Percentiles rank a stretch among this genome's conserved stretches.
phyloP scores from a whole-genome alignment of 2,329 filamentous ascomycete species.

The Cadophora luteo-olivacea region DNA sequence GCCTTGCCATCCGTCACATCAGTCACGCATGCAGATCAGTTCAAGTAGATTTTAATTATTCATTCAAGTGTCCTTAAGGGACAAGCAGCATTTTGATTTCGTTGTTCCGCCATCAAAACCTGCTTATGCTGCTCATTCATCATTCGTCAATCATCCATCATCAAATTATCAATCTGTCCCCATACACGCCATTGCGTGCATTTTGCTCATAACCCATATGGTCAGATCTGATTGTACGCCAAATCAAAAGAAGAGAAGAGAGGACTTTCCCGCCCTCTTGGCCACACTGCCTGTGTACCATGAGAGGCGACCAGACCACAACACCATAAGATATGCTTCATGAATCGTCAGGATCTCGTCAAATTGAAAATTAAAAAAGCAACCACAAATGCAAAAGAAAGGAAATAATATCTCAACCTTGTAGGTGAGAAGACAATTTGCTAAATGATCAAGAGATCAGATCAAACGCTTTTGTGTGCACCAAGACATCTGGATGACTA shows the following conservation, averaged over 20 bases:
- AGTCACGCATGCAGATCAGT: background rate
- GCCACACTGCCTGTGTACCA: slow-evolving; percentile 6
- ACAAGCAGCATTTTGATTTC: slow-evolving; percentile 12
- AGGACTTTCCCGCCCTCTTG: background rate
- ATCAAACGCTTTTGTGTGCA: background rate
- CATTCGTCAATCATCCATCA: slow-evolving; percentile 15
- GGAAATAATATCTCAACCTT: background rate
- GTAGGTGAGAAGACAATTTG: slow-evolving; percentile 15
- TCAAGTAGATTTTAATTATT: background rate
- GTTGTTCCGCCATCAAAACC: slow-evolving; percentile 5
- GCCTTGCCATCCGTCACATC: background rate
- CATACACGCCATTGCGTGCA: background rate
- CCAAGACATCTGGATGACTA: slow-evolving; percentile 15
- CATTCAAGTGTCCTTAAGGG: slow-evolving; percentile 10
- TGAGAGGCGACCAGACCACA: slow-evolving; percentile 12
- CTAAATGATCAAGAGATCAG: background rate
- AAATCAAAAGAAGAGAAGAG: slow-evolving; percentile 14
- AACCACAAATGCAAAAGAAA: background rate
- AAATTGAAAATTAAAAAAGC: background rate
- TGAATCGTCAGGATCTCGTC: slow-evolving; percentile 26
- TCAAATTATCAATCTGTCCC: background rate
- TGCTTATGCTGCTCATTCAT: slow-evolving; percentile 14
- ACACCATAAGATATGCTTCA: slow-evolving; percentile 29
- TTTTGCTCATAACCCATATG: slow-evolving; percentile 8
- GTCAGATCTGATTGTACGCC: slow-evolving; percentile 13